phyloP scores from a whole-genome alignment of 2,329 filamentous ascomycete genomes.

The Xylariales sp. region DNA sequence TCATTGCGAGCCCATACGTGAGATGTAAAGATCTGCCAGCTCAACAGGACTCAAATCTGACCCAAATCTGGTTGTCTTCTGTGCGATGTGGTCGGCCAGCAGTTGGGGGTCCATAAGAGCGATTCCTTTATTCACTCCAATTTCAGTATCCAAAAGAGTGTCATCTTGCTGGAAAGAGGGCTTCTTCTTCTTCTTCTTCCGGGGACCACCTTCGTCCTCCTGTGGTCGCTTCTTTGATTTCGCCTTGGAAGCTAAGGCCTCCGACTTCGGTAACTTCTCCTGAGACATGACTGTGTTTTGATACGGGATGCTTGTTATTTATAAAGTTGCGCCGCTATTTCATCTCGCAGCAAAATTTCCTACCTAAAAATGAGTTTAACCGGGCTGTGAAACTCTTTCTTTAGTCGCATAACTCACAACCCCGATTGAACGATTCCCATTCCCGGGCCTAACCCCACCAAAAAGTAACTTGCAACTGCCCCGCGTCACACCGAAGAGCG shows the following conservation, averaged over 20 bases:
- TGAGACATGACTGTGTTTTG: conserved; percentile 8
- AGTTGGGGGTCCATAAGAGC: conserved; percentile 77
- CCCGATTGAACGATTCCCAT: no score
- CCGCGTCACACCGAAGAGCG: conserved; percentile 6
- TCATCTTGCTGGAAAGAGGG: conserved; percentile 51
- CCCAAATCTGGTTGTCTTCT: conserved; percentile 73
- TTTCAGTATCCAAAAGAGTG: conserved; percentile 58
- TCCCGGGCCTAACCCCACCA: conserved; percentile 5
- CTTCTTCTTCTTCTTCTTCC: conserved; percentile 50
- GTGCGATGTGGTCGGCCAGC: conserved; percentile 79
- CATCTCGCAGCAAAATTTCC: conserved; percentile 1
- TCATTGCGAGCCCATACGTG: conserved; percentile 47
- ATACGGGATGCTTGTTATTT: not conserved
- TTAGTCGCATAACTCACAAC: not conserved
- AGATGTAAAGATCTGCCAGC: conserved; percentile 74
- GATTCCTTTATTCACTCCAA: conserved; percentile 75
- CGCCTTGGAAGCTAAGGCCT: conserved; percentile 20
- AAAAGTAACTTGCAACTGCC: conserved; percentile 6
- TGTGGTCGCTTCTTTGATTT: conserved; percentile 52
- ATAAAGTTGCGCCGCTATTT: not conserved
- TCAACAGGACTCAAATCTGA: conserved; percentile 79
- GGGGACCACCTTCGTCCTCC: conserved; percentile 39
- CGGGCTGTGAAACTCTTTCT: not conserved
- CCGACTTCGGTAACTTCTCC: conserved; percentile 13
- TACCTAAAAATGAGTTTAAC: conserved; percentile 7